A percentile compares a stretch with the other conserved stretches of the same genome.
Conservation (phyloP, 225 moss, liverwort and hornwort species). For the Polytrichum formosum region DNA sequence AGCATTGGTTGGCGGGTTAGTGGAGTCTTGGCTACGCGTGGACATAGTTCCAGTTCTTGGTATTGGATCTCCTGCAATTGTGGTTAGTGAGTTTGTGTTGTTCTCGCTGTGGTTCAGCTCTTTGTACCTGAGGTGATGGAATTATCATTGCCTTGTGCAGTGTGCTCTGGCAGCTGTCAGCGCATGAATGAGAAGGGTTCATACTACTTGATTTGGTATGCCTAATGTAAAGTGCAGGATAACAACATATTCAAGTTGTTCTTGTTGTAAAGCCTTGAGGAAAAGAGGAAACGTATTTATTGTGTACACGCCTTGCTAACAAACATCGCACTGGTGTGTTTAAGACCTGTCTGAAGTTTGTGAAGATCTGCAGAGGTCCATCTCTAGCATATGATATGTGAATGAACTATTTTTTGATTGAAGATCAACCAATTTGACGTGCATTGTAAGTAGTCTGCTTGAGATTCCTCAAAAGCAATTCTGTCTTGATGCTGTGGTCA, state of each 20-base stretch:
- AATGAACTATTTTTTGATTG: not conserved
- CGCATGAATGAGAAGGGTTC: not conserved
- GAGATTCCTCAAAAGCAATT: not conserved
- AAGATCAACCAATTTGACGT: not conserved
- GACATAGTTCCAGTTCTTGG: constrained; percentile 83
- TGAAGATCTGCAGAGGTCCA: not conserved
- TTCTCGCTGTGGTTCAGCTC: constrained; percentile 80
- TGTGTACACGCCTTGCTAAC: not conserved
- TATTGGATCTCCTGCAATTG: constrained; percentile 73
- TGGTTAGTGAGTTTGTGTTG: constrained; percentile 82
- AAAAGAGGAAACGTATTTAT: not conserved
- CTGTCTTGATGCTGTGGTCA: no score
- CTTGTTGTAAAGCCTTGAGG: constrained; percentile 5
- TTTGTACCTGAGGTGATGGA: constrained; percentile 67
- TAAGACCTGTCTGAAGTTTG: not conserved
- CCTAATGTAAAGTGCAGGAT: constrained; percentile 1
- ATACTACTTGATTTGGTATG: not conserved
- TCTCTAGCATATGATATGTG: not conserved
- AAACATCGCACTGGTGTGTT: not conserved
- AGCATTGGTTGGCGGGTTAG: constrained; percentile 75
- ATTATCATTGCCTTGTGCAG: constrained; percentile 7
- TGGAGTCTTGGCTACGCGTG: constrained; percentile 85
- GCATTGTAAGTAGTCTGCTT: not conserved
- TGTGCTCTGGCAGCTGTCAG: constrained; percentile 10
- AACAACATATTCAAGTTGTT: not conserved